Evolutionary conservation across 768 basidiomycete species (phyloP).

Genomic region (Agrocybe pediades): DNA sequence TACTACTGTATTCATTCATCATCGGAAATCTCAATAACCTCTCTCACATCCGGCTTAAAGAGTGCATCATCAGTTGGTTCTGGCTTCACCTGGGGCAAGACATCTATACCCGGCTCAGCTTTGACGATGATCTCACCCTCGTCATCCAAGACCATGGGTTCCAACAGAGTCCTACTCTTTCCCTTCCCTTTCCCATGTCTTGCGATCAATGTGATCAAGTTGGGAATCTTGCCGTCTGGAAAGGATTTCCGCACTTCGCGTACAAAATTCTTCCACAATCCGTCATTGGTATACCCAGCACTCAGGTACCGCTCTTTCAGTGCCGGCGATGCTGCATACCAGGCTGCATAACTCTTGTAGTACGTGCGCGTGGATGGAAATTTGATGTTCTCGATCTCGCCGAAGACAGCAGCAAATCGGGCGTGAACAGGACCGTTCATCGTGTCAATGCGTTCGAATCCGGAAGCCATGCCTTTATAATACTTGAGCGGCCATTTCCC

Average conservation of each 20-base stretch:
- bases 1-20: neutral
- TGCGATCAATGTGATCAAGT: too few relatives aligned
- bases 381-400: neutral
- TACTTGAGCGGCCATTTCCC: constrained; percentile 10
- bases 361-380: constrained; percentile 10
- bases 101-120: too few relatives aligned
- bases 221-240: neutral
- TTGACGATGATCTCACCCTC: too few relatives aligned
- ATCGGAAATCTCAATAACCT: too few relatives aligned
- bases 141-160: too few relatives aligned
- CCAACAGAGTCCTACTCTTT: neutral
- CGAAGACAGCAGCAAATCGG: neutral
- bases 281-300: neutral
- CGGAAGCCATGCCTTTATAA: constrained; percentile 3
- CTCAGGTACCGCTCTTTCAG: neutral
- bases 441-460: constrained; percentile 3
- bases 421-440: neutral
- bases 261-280: constrained; percentile 5
- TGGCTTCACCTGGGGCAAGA: too few relatives aligned
- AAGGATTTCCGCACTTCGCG: constrained; percentile 1
- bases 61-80: too few relatives aligned
- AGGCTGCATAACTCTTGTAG: neutral
- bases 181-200: neutral
- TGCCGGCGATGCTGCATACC: neutral
- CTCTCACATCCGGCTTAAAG: too few relatives aligned